Percentiles rank a stretch among this genome's conserved stretches.
Evolutionary conservation across 192 early-diverging fungal species (phyloP).

Genomic region (Gaertneriomyces sp.): DNA sequence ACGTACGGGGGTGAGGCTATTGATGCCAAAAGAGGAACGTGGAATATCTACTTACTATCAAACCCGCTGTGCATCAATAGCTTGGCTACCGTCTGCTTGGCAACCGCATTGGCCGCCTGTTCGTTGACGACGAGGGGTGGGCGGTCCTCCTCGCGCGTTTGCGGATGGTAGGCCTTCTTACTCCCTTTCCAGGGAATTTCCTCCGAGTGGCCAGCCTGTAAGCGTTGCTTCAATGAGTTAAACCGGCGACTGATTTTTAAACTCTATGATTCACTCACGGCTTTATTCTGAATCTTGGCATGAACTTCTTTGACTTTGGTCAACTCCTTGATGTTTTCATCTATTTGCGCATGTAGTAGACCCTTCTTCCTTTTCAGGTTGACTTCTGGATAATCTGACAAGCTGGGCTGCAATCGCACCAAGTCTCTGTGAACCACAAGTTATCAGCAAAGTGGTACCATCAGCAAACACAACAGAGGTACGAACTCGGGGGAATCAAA

Average conservation of each 20-base stretch:
- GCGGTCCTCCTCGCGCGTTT: not conserved
- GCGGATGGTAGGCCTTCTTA: too few species aligned
- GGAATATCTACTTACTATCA: slow-evolving; percentile 56
- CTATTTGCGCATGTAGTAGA: slow-evolving; percentile 22
- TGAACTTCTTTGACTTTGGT: slow-evolving; percentile 56
- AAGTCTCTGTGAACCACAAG: not conserved
- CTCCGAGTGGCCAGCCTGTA: too few species aligned
- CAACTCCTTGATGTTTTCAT: slow-evolving; percentile 48
- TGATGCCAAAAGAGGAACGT: slow-evolving; percentile 2
- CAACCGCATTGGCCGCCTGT: slow-evolving; percentile 13
- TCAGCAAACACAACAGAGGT: too few species aligned
- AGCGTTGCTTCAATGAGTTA: not conserved
- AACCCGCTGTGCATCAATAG: slow-evolving; percentile 86
- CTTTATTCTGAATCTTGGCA: slow-evolving; percentile 47
- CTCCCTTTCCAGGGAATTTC: too few species aligned
- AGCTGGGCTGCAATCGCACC: slow-evolving; percentile 14
- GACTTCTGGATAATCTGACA: slow-evolving; percentile 37
- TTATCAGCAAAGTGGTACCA: too few species aligned
- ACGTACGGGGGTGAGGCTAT: not conserved
- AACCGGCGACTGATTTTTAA: not conserved
- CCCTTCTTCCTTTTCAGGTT: slow-evolving; percentile 12
- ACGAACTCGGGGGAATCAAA: slow-evolving; percentile 22
- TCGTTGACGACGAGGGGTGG: slow-evolving; percentile 16
- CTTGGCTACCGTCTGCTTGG: slow-evolving; percentile 44
- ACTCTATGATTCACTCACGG: too few species aligned